phyloP scores from a whole-genome alignment of 2,329 filamentous ascomycete genomes.

The Neocucurbitaria cava region DNA sequence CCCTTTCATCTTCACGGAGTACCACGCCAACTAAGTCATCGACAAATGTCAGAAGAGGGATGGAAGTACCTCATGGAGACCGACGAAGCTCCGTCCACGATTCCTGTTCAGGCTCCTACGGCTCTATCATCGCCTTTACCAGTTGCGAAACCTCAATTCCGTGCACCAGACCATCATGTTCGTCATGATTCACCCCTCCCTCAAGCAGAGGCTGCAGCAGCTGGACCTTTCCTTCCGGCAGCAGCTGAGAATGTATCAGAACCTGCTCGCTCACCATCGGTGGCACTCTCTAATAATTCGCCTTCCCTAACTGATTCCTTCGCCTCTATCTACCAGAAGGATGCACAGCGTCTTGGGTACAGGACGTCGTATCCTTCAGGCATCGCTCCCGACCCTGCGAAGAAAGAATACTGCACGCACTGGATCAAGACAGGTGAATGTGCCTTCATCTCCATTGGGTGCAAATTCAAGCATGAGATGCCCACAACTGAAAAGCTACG shows the following conservation, averaged over 20 bases:
- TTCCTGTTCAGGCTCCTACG: slow-evolving; percentile 14
- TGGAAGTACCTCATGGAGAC: slow-evolving; percentile 36
- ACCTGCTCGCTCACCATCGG: background rate
- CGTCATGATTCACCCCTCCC: background rate
- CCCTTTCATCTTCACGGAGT: slow-evolving; percentile 50
- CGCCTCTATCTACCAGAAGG: slow-evolving; percentile 32
- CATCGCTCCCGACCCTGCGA: slow-evolving; percentile 51
- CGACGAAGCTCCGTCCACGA: slow-evolving; percentile 5
- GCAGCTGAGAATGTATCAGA: background rate
- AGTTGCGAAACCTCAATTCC: slow-evolving; percentile 6
- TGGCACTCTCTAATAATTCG: background rate
- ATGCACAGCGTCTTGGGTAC: slow-evolving; percentile 38
- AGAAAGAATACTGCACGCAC: slow-evolving; percentile 85
- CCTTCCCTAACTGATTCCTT: slow-evolving; percentile 32
- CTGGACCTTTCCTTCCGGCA: background rate
- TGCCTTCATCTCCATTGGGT: slow-evolving; percentile 84
- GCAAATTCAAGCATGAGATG: slow-evolving; percentile 91
- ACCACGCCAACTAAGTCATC: slow-evolving; percentile 42
- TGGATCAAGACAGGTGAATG: slow-evolving; percentile 89
- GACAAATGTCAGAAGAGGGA: slow-evolving; percentile 27
- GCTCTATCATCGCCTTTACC: background rate
- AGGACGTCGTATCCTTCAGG: slow-evolving; percentile 44
- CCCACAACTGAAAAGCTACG: slow-evolving; percentile 73
- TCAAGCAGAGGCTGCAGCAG: background rate
- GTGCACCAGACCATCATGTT: slow-evolving; percentile 29